These are phyloP conservation scores for Fusarium subtropicale DNA, from an alignment of 2,329 filamentous ascomycete genomes.

Conservation along the genomic window DNA sequence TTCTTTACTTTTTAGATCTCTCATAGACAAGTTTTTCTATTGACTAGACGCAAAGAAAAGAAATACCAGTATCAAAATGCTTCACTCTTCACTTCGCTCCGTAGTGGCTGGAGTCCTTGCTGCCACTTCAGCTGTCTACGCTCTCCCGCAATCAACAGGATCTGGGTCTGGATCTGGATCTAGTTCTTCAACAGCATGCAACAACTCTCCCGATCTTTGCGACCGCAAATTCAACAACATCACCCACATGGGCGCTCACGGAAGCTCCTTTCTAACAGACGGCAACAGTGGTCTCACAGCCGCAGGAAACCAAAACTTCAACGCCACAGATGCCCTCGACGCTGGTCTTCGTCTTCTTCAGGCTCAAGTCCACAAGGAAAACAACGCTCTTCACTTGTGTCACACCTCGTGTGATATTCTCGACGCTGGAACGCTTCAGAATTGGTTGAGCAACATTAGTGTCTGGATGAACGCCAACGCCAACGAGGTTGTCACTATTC, in stretches of 20 bases:
- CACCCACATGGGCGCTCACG: conserved; percentile 81
- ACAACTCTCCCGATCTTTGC: conserved; percentile 83
- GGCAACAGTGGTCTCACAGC: conserved; percentile 67
- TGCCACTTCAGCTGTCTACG: conserved; percentile 40
- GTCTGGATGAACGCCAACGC: conserved; percentile 76
- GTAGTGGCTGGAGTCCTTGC: conserved; percentile 37
- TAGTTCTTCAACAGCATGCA: conserved; percentile 67
- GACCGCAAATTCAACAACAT: conserved; percentile 77
- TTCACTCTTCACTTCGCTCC: conserved; percentile 43
- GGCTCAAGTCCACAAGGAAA: conserved; percentile 74
- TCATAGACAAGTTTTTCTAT: neutral
- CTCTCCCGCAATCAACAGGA: conserved; percentile 43
- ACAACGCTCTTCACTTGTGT: conserved; percentile 73
- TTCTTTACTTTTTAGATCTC: neutral
- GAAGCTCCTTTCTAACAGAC: conserved; percentile 78
- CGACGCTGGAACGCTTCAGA: conserved; percentile 73
- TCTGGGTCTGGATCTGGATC: conserved; percentile 35
- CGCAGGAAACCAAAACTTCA: conserved; percentile 79
- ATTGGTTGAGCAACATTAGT: conserved; percentile 73
- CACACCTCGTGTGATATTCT: conserved; percentile 75
- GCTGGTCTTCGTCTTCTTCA: conserved; percentile 78
- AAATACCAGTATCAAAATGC: conserved; percentile 23
- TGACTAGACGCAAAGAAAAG: neutral
- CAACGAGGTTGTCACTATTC: conserved; percentile 79
- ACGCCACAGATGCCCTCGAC: conserved; percentile 76